Percentiles rank a stretch among this genome's conserved stretches.
Conservation (phyloP, 2,329 filamentous ascomycete species). For the Tolypocladium cylindrosporum region DNA sequence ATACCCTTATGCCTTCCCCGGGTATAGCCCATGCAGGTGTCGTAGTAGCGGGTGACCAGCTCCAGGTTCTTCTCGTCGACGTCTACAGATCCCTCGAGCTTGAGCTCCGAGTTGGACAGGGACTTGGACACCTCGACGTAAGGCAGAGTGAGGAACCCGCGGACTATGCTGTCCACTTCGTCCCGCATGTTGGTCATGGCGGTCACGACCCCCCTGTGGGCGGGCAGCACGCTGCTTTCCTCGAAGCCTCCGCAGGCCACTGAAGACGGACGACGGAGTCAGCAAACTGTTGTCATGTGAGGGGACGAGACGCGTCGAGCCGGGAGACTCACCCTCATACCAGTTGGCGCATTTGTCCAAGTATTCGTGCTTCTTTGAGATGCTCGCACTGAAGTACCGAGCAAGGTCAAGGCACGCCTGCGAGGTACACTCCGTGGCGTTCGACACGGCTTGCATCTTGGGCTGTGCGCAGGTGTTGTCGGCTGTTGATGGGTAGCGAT, state of each 20-base stretch:
- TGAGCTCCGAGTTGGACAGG: not conserved
- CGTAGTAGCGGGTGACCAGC: conserved; percentile 3
- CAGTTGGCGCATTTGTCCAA: conserved; percentile 8
- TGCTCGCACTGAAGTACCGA: not conserved
- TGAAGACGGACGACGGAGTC: not conserved
- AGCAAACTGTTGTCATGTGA: too few species aligned
- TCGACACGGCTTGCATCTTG: not conserved
- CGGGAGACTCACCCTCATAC: conserved; percentile 7
- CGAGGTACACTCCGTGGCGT: not conserved
- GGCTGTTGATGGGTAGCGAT: too few species aligned
- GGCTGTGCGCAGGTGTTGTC: too few species aligned
- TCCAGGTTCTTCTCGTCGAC: not conserved
- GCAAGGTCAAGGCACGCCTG: conserved; percentile 1
- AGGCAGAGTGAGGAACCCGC: not conserved
- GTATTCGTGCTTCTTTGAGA: not conserved
- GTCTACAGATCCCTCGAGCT: not conserved
- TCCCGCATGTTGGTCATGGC: not conserved
- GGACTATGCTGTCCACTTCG: not conserved
- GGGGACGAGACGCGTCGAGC: too few species aligned
- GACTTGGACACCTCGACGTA: not conserved
- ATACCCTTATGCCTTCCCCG: not conserved
- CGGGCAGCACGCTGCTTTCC: not conserved
- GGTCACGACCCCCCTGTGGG: not conserved
- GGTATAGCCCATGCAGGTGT: conserved; percentile 1
- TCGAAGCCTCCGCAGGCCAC: not conserved